Evolutionary conservation across 1,284 basidiomycete genomes (phyloP), one percentile per base, ranked within the genome.

Genomic region (Malassezia caprae): DNA sequence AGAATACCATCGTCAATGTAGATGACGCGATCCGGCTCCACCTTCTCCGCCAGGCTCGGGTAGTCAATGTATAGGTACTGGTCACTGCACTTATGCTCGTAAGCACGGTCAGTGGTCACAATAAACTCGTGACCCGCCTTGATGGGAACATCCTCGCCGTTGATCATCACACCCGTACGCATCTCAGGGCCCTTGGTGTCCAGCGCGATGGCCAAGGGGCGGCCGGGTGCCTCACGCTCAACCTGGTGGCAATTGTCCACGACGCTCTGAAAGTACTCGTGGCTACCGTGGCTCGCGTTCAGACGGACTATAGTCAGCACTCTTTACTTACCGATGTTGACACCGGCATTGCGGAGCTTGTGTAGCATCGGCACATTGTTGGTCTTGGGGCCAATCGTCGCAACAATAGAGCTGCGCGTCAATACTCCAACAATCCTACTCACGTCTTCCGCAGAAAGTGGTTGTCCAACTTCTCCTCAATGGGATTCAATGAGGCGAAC

Each of bases 161-260:
- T 83, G 76, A 80, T 83, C 81, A 94, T 98, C 73, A 91, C 74
- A 66, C 94, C 94, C 43, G 94, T 98, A 68, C 94, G 86, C 80
- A 99, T 99, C 79, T 98, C 94, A 35, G 94, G 94, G 51, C 94
- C 94, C 87, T 98, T 98, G 64, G 94, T 98, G 78, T 99, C 94
- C 51, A 99, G 81, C 68, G 94, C 94, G 72, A 99, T 96, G 51
- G 94, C 94, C 47, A 99, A 82, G 23, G 94, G 91, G 53, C 94
- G 88, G 51, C 88, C 89, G 11, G 65, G 64, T 23, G 63, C 58
- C 49, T 63, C 62, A 32, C 60, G 58, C 32, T 69, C 70, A 26
- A 65, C 67, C 24, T 65, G 59, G 42, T 67, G 70, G 27, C 62
- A 62, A 50, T 74, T 74, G 54, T 74, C 68, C 39, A 74, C 64